Percentiles rank a stretch among this genome's conserved stretches.
These are phyloP conservation scores for Colletotrichum truncatum DNA, from an alignment of 2,329 filamentous ascomycete genomes.

Conservation along the genomic window DNA sequence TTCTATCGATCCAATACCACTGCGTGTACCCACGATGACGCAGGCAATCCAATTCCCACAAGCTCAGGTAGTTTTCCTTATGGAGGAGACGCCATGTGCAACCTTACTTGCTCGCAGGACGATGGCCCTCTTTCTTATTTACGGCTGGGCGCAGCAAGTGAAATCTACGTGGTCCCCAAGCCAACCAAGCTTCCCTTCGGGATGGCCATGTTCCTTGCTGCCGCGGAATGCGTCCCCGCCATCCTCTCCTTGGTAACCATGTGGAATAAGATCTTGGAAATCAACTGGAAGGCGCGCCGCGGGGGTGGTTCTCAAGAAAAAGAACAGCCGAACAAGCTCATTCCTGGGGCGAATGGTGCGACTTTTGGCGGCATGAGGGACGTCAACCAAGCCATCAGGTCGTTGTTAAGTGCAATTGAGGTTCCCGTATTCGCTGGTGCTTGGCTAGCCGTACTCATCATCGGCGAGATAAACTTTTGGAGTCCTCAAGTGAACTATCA, in stretches of 20 bases:
- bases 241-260: constrained; percentile 69
- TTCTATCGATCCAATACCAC: constrained; percentile 64
- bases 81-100: constrained; percentile 49
- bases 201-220: constrained; percentile 67
- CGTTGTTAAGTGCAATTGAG: constrained; percentile 64
- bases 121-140: constrained; percentile 63
- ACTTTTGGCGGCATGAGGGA: constrained; percentile 60
- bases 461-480: constrained; percentile 73
- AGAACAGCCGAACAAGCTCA: constrained; percentile 47
- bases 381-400: constrained; percentile 63
- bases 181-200: constrained; percentile 66
- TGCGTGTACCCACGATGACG: constrained; percentile 50
- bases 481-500: constrained; percentile 64
- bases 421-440: constrained; percentile 67
- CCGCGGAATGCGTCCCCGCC: constrained; percentile 72
- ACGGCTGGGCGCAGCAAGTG: constrained; percentile 62
- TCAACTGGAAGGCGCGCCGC: constrained; percentile 61
- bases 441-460: constrained; percentile 65
- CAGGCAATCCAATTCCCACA: constrained; percentile 45
- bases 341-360: constrained; percentile 64
- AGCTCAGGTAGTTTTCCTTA: constrained; percentile 54
- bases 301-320: constrained; percentile 42
- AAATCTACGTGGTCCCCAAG: constrained; percentile 70
- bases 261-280: constrained; percentile 71
- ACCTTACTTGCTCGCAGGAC: constrained; percentile 53